Base-by-base conservation (phyloP, 2,329 filamentous ascomycete genomes). In the Botryotinia narcissicola region DNA sequence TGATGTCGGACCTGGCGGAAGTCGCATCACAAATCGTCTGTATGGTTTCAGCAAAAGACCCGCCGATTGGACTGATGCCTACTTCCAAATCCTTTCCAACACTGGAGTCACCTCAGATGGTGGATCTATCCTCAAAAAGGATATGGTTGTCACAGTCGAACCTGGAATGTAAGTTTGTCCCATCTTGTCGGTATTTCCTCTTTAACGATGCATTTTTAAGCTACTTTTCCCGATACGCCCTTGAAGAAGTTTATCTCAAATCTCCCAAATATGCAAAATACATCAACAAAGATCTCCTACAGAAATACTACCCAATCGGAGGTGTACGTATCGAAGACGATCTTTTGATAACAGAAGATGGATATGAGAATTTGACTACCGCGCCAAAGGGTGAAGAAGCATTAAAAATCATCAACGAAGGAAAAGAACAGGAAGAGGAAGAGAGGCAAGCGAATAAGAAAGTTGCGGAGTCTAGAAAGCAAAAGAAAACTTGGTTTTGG, bases 241-340 rank as follows among this genome's bases (percentile, higher is more conserved):
- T 95, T 9, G 88, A 93, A 83, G 88, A 88, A 32, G 91, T 90
- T 80, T 88, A 93, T 80, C 85, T 92, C 78, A 85, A 87, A 70
- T 85, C 88, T 74, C 83, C 86, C 44, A 3, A 83, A 84, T 89
- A 92, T 80, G 84, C 86, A 57, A 85, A 86, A 74, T 92, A 88
- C 78, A 91, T 96, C 79, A 87, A 95, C 82, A 84, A 84, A 76
- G 84, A 86, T 8, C 86, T 91, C 8, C 83, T 96, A 67, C 89
- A 90, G 74, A 84, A 84, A 75, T 95, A 92, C 81, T 95, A 93
- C 85, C 84, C 83, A 40, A 91, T 98, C 1, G 96, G 95, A 25
- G 96, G 96, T 48, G 94, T 97, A 40, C 88, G 96, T 64, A 97
- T 98, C 75, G 96, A 99, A 84, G 94, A 98, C 80, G 93, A 95